phyloP scores from a whole-genome alignment of 208 protist genomes.

The Naegleria lovaniensis region DNA sequence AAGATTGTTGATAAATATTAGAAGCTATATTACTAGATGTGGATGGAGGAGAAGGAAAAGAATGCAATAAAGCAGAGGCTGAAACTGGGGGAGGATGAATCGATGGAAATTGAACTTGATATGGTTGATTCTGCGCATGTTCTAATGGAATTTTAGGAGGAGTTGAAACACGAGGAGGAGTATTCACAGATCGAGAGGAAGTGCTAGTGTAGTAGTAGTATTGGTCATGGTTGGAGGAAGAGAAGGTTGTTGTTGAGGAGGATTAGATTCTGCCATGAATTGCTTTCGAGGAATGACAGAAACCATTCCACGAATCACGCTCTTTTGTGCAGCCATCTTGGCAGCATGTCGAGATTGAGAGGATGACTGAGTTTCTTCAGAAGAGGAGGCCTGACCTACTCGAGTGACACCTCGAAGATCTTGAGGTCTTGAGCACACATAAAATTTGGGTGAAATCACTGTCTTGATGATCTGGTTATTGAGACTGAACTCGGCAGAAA shows the following conservation, averaged over 20 bases:
- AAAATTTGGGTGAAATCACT: not conserved
- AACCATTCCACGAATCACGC: not conserved
- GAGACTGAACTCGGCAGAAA: not conserved
- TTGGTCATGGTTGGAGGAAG: too few relatives aligned
- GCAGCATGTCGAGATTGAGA: not conserved
- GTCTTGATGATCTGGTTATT: not conserved
- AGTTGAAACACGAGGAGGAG: too few relatives aligned
- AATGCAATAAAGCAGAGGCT: not conserved
- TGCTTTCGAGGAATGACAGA: not conserved
- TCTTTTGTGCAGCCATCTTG: not conserved
- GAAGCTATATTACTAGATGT: not conserved
- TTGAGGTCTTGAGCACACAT: slow-evolving; percentile 2
- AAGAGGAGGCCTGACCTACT: not conserved
- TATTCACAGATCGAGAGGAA: too few relatives aligned
- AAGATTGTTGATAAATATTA: not conserved
- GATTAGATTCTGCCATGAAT: not conserved
- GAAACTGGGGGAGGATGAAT: too few relatives aligned
- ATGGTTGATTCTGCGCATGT: too few relatives aligned
- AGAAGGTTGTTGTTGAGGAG: not conserved
- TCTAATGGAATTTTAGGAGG: too few relatives aligned
- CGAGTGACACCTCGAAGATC: not conserved
- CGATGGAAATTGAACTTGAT: too few relatives aligned
- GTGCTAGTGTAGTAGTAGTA: too few relatives aligned
- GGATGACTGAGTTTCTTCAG: not conserved
- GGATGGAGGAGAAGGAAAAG: not conserved